Evolutionary conservation across 129 eudicot species (phyloP), one percentile per base, ranked within the genome.

Genomic region (Escallonia rubra): DNA sequence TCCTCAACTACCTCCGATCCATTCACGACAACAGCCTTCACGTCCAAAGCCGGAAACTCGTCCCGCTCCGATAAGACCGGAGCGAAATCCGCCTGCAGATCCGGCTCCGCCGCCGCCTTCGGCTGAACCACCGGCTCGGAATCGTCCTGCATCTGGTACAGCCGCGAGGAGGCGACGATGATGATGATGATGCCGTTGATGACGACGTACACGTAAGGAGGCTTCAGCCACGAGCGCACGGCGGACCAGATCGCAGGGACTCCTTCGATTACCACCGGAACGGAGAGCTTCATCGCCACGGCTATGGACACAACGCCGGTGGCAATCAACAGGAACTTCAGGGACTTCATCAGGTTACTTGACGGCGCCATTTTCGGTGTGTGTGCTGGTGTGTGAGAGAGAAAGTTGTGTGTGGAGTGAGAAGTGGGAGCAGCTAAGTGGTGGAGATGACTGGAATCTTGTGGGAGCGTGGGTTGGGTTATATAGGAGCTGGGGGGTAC

Each of bases 151-250:
- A 64, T 72, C 1, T 75, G 81, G 68, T 79, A 81, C 68, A 80
- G 81, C 46, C 83, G 86, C 10, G 96, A 82, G 13, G 93, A 43
- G 60, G 85, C 90, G 63, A 72, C 88, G 73, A 91, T 87, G 63
- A 86, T 81, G 71, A 91, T 77, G 80, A 91, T 91, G 68, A 91
- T 91, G 43, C 78, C 81, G 63, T 91, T 91, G 77, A 91, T 73
- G 42, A 91, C 49, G 39, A 91, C 66, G 78, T 85, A 91, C n/a
- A 91, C 60, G 61, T 87, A 91, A 2, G 97, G 97, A 9, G 96
- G 97, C 46, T 70, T 66, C 43, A 85, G 79, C 94, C 90, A 87
- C 0, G 88, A 58, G 7, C 77, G 53, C 1, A 85, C 15, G 1
- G 76, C 54, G 3, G 88, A 77, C 82, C 84, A 85, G 3, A 85